Evolutionary conservation across 176 grass and related monocot species (phyloP).

Genomic region (Carex cristatella): DNA sequence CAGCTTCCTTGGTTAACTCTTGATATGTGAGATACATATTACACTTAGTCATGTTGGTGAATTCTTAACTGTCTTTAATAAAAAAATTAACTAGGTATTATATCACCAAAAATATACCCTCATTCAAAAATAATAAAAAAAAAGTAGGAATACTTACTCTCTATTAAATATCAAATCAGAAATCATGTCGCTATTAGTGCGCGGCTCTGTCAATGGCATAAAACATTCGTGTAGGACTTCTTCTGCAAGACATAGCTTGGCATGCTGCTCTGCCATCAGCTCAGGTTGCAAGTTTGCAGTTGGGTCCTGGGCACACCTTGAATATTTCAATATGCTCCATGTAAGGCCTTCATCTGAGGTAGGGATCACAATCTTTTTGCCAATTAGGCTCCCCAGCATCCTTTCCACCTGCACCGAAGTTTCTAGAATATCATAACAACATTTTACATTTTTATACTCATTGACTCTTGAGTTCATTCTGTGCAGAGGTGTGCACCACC

Average conservation of each 20-base stretch:
- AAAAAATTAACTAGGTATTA: not conserved
- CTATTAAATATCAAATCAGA: constrained; percentile 70
- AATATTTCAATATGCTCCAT: constrained; percentile 57
- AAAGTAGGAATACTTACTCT: constrained; percentile 45
- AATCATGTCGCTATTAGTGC: constrained; percentile 51
- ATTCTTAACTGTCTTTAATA: not conserved
- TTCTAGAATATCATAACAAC: constrained; percentile 16
- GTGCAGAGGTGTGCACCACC: not conserved
- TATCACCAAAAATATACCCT: not conserved
- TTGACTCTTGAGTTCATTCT: not conserved
- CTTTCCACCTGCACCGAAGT: constrained; percentile 41
- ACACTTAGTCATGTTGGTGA: not conserved
- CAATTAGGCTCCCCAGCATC: constrained; percentile 37
- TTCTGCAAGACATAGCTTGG: constrained; percentile 50
- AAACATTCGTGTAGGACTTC: constrained; percentile 80
- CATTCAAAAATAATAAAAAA: not conserved
- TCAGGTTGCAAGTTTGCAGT: constrained; percentile 24
- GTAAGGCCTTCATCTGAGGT: constrained; percentile 44
- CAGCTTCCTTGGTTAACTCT: not conserved
- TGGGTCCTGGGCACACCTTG: constrained; percentile 16
- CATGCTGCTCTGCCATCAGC: constrained; percentile 47
- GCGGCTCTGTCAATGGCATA: constrained; percentile 61
- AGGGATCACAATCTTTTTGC: constrained; percentile 36
- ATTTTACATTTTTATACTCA: not conserved
- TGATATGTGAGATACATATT: not conserved